phyloP scores from a whole-genome alignment of 1,284 basidiomycete genomes.

The Acaromyces ingoldii region DNA sequence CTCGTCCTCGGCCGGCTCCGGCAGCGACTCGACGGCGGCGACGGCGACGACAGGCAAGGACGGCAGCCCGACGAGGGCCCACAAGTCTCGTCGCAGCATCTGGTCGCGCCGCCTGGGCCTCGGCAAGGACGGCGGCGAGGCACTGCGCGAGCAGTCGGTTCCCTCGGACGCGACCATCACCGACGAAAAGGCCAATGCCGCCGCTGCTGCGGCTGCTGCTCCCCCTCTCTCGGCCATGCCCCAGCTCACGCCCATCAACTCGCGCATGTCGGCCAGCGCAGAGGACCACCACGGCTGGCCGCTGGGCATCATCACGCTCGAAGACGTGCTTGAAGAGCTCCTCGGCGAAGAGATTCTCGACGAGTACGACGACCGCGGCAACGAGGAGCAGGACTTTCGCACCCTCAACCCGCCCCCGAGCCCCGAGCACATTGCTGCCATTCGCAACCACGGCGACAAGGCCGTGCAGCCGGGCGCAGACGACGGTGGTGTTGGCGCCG shows the following conservation, averaged over 20 bases:
- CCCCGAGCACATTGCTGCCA: slow-evolving; percentile 31
- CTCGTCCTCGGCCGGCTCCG: background rate
- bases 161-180: slow-evolving; percentile 74
- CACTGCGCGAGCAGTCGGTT: slow-evolving; percentile 72
- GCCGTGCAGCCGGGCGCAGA: background rate
- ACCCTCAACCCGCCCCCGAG: slow-evolving; percentile 33
- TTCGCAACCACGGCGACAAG: background rate
- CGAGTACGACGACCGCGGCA: slow-evolving; percentile 43
- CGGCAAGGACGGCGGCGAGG: slow-evolving; percentile 40
- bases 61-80: background rate
- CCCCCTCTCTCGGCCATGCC: too few relatives aligned
- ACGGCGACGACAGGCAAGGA: slow-evolving; percentile 15
- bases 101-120: slow-evolving; percentile 5
- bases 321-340: slow-evolving; percentile 75
- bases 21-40: slow-evolving; percentile 7
- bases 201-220: too few relatives aligned
- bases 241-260: too few relatives aligned
- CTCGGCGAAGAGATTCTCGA: slow-evolving; percentile 49
- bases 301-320: slow-evolving; percentile 84
- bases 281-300: slow-evolving; percentile 2
- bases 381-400: slow-evolving; percentile 32
- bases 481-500: background rate
- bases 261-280: background rate
- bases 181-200: slow-evolving; percentile 59
- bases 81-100: background rate